Base-by-base conservation (phyloP, 1,284 basidiomycete genomes). In the Neolentinus lepideus region DNA sequence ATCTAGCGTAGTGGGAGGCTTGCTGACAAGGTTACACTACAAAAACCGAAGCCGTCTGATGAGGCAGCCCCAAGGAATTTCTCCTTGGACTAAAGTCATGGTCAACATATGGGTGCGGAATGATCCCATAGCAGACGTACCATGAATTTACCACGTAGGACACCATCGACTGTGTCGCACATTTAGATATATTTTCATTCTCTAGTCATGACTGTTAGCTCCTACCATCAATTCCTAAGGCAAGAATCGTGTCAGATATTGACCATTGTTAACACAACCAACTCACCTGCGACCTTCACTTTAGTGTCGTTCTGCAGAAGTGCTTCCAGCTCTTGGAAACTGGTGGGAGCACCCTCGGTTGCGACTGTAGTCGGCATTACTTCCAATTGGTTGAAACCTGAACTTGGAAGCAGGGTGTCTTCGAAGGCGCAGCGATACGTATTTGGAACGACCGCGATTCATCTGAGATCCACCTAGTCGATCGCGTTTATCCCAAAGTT, bases 111-210 rank as follows among this genome's bases (percentile, higher is more conserved):
- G 27, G 10, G 11, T 6, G 22, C 24, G 31, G 19, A 3, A 4
- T 3, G 24, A 24, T 38, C 45, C 3, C 11, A 12, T 48, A 29
- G 36, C 19, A 12, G 12, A 59, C 74, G 55, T 60, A 87, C 90
- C 90, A 97, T 94, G 69, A 90, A 90, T 73, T 98, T 98, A 51
- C 95, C 95, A 51, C 95, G 80, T 14, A 98, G 78, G 19, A 98
- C 84, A 35, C 96, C 96, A 70, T 99, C 96, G 50, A 95, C 92
- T 89, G 56, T 38, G 47, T 53, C 52, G 47, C 54, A 51, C 33
- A 11, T 55, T 35, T 33, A 48, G 35, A 29, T 33, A 38, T 11
- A 29, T 3, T 43, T 16, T 21, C 8, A 6, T 4, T 43, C 19
- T 53, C 1, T 54, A 8, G n/a, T 47, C 27, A 22, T 19, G 26